phyloP scores from a whole-genome alignment of 1,139 yeast genomes.

The Saccharomycopsis crataegensis region DNA sequence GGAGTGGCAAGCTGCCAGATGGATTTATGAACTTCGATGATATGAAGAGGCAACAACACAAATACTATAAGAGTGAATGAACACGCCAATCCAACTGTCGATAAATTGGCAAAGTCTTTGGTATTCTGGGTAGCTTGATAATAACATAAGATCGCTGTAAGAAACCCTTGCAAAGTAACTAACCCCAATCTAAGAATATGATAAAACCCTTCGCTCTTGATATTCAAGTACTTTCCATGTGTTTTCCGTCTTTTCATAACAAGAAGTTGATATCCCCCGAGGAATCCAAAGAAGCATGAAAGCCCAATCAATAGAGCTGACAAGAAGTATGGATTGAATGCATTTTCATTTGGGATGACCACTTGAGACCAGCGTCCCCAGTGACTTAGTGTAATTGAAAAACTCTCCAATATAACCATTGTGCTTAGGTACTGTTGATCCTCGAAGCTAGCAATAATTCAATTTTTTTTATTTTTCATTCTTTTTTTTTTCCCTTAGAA shows the following conservation, averaged over 20 bases:
- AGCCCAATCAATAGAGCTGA: constrained; percentile 26
- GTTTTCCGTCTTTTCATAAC: constrained; percentile 20
- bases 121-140: constrained; percentile 22
- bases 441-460: no score
- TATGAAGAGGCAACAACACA: constrained; percentile 36
- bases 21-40: constrained; percentile 31
- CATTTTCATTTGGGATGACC: constrained; percentile 31
- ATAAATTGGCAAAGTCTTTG: constrained; percentile 22
- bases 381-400: no score
- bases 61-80: constrained; percentile 21
- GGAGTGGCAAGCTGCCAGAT: constrained; percentile 33
- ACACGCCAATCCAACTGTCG: constrained; percentile 24
- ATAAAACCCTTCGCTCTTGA: constrained; percentile 30
- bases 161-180: constrained; percentile 28
- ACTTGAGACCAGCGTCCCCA: background rate
- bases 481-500: no score
- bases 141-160: constrained; percentile 26
- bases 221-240: constrained; percentile 23
- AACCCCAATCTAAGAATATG: constrained; percentile 30
- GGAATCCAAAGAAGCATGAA: constrained; percentile 24
- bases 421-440: no score
- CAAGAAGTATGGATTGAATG: constrained; percentile 52
- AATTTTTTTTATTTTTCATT: no score
- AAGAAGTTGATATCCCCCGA: constrained; percentile 30
- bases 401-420: no score